Percentiles rank a stretch among this genome's conserved stretches.
Evolutionary conservation across 2,329 filamentous ascomycete species (phyloP).

Genomic region (Chaetomiaceae sp.): DNA sequence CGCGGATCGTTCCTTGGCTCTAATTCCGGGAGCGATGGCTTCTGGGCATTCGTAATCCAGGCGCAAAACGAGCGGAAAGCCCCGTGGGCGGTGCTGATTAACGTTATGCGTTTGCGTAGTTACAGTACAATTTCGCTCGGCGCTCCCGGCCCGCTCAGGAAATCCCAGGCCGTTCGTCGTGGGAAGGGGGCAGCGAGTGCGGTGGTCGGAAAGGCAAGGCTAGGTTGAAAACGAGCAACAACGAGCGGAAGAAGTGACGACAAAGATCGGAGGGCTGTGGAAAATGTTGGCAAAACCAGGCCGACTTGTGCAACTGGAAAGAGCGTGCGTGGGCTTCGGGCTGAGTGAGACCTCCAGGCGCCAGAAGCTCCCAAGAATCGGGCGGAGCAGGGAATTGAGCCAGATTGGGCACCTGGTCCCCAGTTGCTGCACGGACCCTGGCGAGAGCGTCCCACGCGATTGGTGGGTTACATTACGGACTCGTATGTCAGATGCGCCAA

Average conservation of each 20-base stretch:
- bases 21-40: not conserved
- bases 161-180: not conserved
- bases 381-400: slow-evolving; percentile 6
- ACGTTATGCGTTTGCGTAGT: not conserved
- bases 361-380: not conserved
- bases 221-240: not conserved
- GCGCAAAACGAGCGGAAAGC: slow-evolving; percentile 12
- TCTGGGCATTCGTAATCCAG: slow-evolving; percentile 6
- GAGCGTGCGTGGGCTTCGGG: not conserved
- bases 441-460: not conserved
- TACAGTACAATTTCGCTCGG: not conserved
- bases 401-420: slow-evolving; percentile 6
- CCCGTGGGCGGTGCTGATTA: not conserved
- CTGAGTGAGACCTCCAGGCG: slow-evolving; percentile 5
- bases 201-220: not conserved
- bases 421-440: not conserved
- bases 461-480: not conserved
- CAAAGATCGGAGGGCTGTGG: not conserved
- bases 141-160: not conserved
- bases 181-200: not conserved
- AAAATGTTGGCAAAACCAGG: not conserved
- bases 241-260: not conserved
- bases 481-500: slow-evolving; percentile 6
- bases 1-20: not conserved
- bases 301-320: not conserved